Conservation (phyloP, 164 flowering plant genomes). For the Liriodendron chinense region DNA sequence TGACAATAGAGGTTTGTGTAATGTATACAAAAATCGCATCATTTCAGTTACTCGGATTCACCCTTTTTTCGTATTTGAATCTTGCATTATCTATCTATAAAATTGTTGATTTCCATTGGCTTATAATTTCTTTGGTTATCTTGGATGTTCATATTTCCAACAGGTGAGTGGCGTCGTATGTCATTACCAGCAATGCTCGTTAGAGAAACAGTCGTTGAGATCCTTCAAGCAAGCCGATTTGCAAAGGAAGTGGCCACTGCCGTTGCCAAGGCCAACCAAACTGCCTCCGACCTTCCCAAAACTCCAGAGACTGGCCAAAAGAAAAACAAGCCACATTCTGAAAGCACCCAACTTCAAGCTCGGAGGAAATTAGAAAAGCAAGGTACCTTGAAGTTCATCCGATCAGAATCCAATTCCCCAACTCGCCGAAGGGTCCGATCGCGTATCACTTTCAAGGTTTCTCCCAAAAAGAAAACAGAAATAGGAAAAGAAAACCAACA, state of each 20-base stretch:
- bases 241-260: constrained; percentile 63
- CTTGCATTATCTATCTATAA: not conserved
- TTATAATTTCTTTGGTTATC: not conserved
- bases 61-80: not conserved
- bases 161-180: constrained; percentile 89
- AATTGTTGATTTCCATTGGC: not conserved
- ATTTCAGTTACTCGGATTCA: not conserved
- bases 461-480: constrained; percentile 43
- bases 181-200: constrained; percentile 94
- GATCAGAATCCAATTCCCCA: constrained; percentile 54
- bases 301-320: constrained; percentile 48
- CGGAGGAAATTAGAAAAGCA: constrained; percentile 78
- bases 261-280: constrained; percentile 38
- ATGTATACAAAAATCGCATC: not conserved
- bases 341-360: constrained; percentile 26
- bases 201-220: constrained; percentile 83
- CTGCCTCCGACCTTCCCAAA: constrained; percentile 53
- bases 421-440: constrained; percentile 55
- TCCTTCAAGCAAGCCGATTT: constrained; percentile 74
- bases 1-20: constrained; percentile 21
- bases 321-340: constrained; percentile 35
- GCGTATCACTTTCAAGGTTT: constrained; percentile 73
- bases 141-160: not conserved
- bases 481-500: constrained; percentile 33
- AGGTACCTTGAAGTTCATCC: constrained; percentile 23